phyloP scores from a whole-genome alignment of 176 grass and related monocot species.

The Triticum aestivum region DNA sequence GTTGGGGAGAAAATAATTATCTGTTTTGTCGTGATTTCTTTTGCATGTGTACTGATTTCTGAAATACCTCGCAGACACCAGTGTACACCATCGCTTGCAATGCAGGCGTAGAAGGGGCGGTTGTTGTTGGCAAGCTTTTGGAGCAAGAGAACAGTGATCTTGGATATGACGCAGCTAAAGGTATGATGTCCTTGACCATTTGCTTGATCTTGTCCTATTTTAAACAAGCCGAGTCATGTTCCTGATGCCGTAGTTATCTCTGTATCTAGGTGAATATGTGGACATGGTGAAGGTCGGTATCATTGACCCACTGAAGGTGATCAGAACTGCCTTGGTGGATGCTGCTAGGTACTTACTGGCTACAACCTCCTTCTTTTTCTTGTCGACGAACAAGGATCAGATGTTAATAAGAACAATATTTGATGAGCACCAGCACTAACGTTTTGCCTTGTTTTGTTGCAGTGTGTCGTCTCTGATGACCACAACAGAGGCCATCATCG shows the following conservation, averaged over 20 bases:
- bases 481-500: conserved; percentile 87
- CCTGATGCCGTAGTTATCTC: neutral
- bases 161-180: conserved; percentile 97
- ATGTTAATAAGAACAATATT: neutral
- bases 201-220: neutral
- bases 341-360: conserved; percentile 70
- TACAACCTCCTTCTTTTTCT: neutral
- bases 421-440: neutral
- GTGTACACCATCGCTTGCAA: conserved; percentile 88
- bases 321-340: conserved; percentile 97
- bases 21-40: neutral
- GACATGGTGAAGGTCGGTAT: conserved; percentile 98
- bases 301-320: conserved; percentile 97
- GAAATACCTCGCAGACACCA: conserved; percentile 59
- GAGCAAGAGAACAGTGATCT: conserved; percentile 88
- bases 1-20: conserved; percentile 16
- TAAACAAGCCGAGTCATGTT: neutral
- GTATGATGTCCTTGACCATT: conserved; percentile 20
- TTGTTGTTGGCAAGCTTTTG: conserved; percentile 95
- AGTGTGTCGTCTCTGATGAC: conserved; percentile 98
- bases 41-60: neutral
- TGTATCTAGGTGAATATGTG: conserved; percentile 71
- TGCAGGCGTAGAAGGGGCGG: conserved; percentile 95
- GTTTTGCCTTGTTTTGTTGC: neutral
- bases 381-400: too few relatives aligned